Evolutionary conservation across 768 basidiomycete genomes (phyloP), one percentile per base, ranked within the genome.

Genomic region (Goffeauzyma gilvescens): DNA sequence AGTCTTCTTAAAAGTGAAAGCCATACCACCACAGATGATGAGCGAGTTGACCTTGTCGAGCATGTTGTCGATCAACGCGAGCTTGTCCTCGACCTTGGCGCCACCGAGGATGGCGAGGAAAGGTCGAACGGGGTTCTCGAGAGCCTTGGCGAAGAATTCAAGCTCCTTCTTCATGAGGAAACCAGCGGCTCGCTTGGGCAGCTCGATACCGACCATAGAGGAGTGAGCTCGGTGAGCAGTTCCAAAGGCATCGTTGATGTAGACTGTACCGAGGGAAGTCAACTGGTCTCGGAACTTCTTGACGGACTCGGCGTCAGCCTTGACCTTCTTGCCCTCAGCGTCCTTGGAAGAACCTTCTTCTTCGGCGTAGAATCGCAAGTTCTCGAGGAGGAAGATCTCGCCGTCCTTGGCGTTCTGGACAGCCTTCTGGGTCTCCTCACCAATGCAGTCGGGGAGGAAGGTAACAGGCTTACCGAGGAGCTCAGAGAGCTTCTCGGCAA

Each of bases 141-240:
- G 74, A 42, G 85, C 90, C 67, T 95, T 98, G 35, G 90, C 85
- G 65, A 98, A 96, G 71, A 78, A 98, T 55, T 95, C 89, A 54
- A 98, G 76, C 65, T 98, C 90, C 67, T 95, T 95, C 70, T 89
- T 93, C 71, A 98, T 80, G 49, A 98, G 73, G 71, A 93, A 87
- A 20, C 90, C 90, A 24, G 90, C 77, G 1, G 90, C 90, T 53
- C 86, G 74, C 65, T 90, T 80, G 6, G 79, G 77, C 14, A 96
- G 73, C 62, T 90, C 76, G 55, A 98, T 72, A 54, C 90, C 90
- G 53, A 98, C 90, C 89, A 98, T 95, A 56, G 83, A 87, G 0
- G 90, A 95, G 65, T 98, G 90, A 7, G 86, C 87, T 53, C 90
- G 85, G 66, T 98, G 90, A 38, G 89, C 90, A 33, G 90, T 98